A percentile compares a stretch with the other conserved stretches of the same genome.
Conservation (phyloP, 305 asterid species). For the Fraxinus paxiana region DNA sequence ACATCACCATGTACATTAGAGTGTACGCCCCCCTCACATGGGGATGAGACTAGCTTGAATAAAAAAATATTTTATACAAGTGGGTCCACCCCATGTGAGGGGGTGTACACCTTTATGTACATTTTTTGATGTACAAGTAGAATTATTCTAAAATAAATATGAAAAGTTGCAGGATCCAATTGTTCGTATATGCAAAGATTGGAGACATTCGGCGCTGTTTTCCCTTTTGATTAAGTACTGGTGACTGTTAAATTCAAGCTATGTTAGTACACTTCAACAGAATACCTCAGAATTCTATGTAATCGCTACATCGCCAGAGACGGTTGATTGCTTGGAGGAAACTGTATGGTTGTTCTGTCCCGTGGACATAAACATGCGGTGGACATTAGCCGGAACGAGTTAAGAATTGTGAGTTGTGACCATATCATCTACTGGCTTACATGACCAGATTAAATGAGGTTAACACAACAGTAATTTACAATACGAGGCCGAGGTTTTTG, state of each 20-base stretch:
- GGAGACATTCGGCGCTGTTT: neutral
- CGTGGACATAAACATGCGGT: neutral
- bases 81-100: too few species aligned
- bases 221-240: neutral
- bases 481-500: slow-evolving; percentile 69
- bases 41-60: too few species aligned
- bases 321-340: neutral
- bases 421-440: neutral
- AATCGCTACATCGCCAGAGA: neutral
- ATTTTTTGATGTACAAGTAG: too few species aligned
- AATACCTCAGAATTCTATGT: neutral
- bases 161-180: neutral
- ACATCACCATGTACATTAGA: too few species aligned
- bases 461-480: neutral
- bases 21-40: too few species aligned
- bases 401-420: neutral
- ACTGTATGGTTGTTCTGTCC: neutral
- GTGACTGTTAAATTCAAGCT: neutral
- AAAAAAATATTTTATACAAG: too few species aligned
- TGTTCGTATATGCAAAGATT: neutral
- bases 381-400: neutral
- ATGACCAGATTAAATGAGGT: neutral
- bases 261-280: neutral
- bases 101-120: too few species aligned
- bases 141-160: too few species aligned